Evolutionary conservation across 2,329 filamentous ascomycete genomes (phyloP).

Genomic region (Sporothrix pallida): DNA sequence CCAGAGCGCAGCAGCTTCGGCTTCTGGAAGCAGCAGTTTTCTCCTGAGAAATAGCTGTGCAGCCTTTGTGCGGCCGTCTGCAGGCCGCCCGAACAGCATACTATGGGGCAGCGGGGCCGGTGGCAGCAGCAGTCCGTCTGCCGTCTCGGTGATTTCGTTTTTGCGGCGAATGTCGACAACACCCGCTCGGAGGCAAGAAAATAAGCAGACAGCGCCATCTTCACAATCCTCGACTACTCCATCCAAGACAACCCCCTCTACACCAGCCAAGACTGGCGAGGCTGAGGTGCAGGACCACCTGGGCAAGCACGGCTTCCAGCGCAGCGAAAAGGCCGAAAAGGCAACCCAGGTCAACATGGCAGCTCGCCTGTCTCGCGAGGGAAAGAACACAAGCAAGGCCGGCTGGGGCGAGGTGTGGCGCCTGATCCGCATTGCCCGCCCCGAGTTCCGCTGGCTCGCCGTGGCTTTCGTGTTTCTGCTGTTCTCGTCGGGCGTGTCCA

Average conservation of each 20-base stretch:
- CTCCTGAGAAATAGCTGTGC: constrained; percentile 3
- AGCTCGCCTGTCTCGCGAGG: constrained; percentile 85
- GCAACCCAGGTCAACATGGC: constrained; percentile 89
- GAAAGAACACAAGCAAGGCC: constrained; percentile 61
- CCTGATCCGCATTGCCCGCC: constrained; percentile 84
- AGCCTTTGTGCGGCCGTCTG: background rate
- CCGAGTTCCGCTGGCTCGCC: constrained; percentile 78
- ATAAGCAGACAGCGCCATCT: constrained; percentile 42
- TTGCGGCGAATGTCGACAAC: constrained; percentile 34
- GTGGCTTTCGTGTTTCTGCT: constrained; percentile 84
- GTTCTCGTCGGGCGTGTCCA: constrained; percentile 88
- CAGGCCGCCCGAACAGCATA: constrained; percentile 25
- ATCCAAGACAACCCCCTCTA: background rate
- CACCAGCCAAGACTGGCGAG: background rate
- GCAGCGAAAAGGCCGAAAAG: constrained; percentile 80
- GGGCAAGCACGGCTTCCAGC: constrained; percentile 43
- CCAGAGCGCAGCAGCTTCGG: background rate
- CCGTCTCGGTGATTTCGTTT: constrained; percentile 16
- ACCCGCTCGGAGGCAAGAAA: background rate
- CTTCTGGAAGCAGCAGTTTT: background rate
- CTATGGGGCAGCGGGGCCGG: constrained; percentile 25
- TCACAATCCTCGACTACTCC: constrained; percentile 42
- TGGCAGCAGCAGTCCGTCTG: constrained; percentile 22
- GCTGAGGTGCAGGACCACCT: constrained; percentile 36
- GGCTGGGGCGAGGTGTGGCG: constrained; percentile 81